Percentiles rank a stretch among this genome's conserved stretches.
Conservation (phyloP, 805 yeast genomes). For the Metschnikowia amazonensis region DNA sequence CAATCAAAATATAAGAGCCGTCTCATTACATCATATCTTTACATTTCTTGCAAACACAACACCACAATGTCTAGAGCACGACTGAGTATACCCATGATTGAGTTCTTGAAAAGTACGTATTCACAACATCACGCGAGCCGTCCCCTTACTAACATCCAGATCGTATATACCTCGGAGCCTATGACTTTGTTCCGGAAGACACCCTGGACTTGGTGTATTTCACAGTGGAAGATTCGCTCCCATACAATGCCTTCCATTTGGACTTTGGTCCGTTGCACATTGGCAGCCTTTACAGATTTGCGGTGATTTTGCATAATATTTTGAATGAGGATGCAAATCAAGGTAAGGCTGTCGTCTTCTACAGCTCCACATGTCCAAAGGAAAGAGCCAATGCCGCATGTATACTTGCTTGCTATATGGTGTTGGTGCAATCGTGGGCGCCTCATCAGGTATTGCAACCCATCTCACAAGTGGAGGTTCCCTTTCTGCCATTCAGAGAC, state of each 20-base stretch:
- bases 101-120: conserved; percentile 42
- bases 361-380: conserved; percentile 76
- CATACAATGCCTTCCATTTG: conserved; percentile 90
- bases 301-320: conserved; percentile 88
- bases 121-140: neutral
- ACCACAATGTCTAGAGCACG: conserved; percentile 9
- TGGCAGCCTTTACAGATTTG: conserved; percentile 91
- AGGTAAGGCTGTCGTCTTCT: conserved; percentile 86
- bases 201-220: conserved; percentile 75
- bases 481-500: conserved; percentile 91
- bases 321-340: conserved; percentile 80
- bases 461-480: conserved; percentile 84
- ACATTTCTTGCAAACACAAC: neutral
- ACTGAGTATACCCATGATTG: conserved; percentile 34
- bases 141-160: conserved; percentile 33
- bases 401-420: conserved; percentile 89
- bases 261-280: conserved; percentile 96
- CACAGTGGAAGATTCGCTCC: conserved; percentile 88
- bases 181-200: conserved; percentile 73
- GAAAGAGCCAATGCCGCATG: conserved; percentile 94
- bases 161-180: conserved; percentile 87
- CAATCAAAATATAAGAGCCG: neutral
- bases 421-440: conserved; percentile 93
- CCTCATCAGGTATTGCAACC: conserved; percentile 98
- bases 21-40: neutral